Base-by-base conservation (phyloP, 768 basidiomycete genomes). In the Leccinum subgranulosum region DNA sequence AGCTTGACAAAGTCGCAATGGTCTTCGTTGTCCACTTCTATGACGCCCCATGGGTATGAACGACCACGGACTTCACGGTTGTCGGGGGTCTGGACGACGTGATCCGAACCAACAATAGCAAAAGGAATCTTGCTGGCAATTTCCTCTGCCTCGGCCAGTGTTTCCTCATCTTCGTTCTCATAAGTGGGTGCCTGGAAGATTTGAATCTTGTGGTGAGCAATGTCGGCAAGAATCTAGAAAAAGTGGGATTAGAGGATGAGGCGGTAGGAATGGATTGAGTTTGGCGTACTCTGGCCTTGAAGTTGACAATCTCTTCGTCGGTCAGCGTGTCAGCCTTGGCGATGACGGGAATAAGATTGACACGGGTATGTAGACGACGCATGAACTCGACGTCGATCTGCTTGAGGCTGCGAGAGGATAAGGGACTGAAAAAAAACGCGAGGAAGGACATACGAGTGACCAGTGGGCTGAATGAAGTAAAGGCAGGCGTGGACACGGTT, bases 1-100 rank as follows among this genome's bases (percentile, higher is more conserved):
- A 99, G 89, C 76, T 98, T 98, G 75, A 98, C 96, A 71, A 99
- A 99, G 74, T 99, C 97, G 65, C 97, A 99, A 71, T 99, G 97
- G 17, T 94, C 92, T 71, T 98, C 97, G 67, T 99, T 98, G 79
- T 99, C 97, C 25, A 99, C 97, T 72, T 99, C 97, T 63, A 98
- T 94, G 51, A 95, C 88, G 72, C 97, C 97, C 97, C 97, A 99
- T 10, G 97, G 97, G 73, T 99, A 99, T 4, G 85, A 80, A 64
- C 97, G 92, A 12, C 97, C 97, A 63, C 97, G 92, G 50, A 98
- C 94, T 74, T 88, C 79, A 57, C 94, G 90, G 25, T 95, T 94
- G 66, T 96, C 94, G 23, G 90, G 81, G 2, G 92, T 87, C 57
- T 79, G 74, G 31, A 99, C 90, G 54, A 88, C 75, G 61, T 81